Evolutionary conservation across 2,329 filamentous ascomycete species (phyloP), one percentile per base, ranked within the genome.

Genomic region (Didymella glomerata): DNA sequence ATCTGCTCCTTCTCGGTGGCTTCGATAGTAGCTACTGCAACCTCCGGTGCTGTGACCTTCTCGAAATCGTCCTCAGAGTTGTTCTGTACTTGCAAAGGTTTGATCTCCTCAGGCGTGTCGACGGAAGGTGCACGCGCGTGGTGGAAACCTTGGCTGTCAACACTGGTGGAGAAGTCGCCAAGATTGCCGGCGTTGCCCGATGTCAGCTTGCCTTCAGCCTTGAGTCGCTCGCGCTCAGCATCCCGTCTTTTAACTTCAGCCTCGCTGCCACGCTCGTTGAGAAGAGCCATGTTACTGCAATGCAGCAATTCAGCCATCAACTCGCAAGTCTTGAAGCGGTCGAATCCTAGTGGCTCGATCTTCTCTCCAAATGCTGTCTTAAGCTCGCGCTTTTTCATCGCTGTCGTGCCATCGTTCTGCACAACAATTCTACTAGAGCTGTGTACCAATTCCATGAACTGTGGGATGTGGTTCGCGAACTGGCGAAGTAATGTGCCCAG

Each of bases 261-360:
- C 74, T 99, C 93, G 11, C 93, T 93, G 30, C 94, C 95, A 10
- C 87, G 83, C 75, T 98, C 93, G 73, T 99, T 99, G 65, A 99
- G 81, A 34, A 99, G 82, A 6, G 91, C 93, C 95, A 99, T 99
- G 75, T 99, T 99, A 76, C 94, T 98, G 79, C 95, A 99, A 77
- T 99, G 95, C 38, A 99, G 81, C 44, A 99, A 83, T 78, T 99
- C 95, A 1, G 95, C 95, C 95, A 99, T 98, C 60, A 99, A 83
- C 78, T 99, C 95, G 77, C 95, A 99, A 0, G 95, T 98, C 82
- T 99, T 99, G 83, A 99, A 99, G 20, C 95, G 86, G 78, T 99
- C 95, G 73, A 99, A 99, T 2, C 95, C 95, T 10, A 99, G 84
- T 4, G 95, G 94, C 77, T 98, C 93, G 51, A 99, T 93, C 76